Base-by-base conservation (phyloP, 2,329 filamentous ascomycete genomes). In the Colletotrichum somersetense region DNA sequence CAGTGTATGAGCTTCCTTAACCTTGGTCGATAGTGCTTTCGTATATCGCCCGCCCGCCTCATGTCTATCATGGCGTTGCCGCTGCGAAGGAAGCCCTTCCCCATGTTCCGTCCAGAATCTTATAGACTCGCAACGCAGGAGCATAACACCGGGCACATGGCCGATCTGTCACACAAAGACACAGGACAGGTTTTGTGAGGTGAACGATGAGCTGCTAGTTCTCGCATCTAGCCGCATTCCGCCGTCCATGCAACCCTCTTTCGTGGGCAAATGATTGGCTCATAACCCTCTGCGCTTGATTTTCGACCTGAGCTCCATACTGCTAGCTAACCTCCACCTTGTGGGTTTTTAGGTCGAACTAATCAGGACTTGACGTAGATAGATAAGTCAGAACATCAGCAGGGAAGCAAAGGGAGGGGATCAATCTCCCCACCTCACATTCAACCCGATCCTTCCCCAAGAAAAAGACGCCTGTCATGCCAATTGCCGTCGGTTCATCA, bases 231-330 rank as follows among this genome's bases (percentile, higher is more conserved):
- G 6, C 46, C 12, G 11, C 33, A 26, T 35, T 44, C 26, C 10
- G 35, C 38, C 38, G 5, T 46, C 30, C n/a, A 33, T 53, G 23
- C 30, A 35, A n/a, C 26, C 42, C 52, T 63, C 18, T 55, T 44
- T 30, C 56, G 48, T 70, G 67, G 30, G 56, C 46, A 61, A 61
- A 62, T 55, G 48, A 61, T 56, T 67, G 56, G 63, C 33, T 35
- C 56, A 56, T 26, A 56, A 23, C 26, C 14, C 3, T 40, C 3
- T 40, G 48, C 38, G 52, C 35, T 20, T 59, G 53, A 18, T 59
- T 11, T 59, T 7, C 30, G n/a, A 20, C 42, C 35, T 23, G 33
- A 16, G 38, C 55, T 35, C 20, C 38, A n/a, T 35, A 14, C 40
- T n/a, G 12, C 64, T 33, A 20, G 12, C 64, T 33, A 20, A 56